Evolutionary conservation across 495 filamentous ascomycete genomes (phyloP), one percentile per base, ranked within the genome.

Genomic region (Glonium stellatum): DNA sequence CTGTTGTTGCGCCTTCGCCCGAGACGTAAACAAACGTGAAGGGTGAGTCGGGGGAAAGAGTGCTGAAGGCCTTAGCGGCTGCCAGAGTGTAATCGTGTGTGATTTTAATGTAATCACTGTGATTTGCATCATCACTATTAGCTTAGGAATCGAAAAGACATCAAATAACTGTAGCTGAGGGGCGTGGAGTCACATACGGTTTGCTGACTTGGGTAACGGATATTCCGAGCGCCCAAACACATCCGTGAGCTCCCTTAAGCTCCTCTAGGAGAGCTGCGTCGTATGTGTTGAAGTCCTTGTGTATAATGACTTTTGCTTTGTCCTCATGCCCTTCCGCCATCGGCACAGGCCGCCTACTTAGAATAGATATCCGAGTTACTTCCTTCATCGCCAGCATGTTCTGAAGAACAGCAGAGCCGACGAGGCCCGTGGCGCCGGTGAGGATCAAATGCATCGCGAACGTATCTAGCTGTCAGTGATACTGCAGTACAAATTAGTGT

Each of bases 21-120:
- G 86, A 88, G 48, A 90, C 80, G 67, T 84, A 84, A 64, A 89
- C 75, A 64, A 89, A 89, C 42, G 79, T 82, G 73, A 90, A 83
- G 15, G 82, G 75, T 31, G 36, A 25, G 42, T 78, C 68, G 0
- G 74, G 71, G 60, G 57, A 54, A 42, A 86, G 73, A 5, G 69
- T 70, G n/a, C 77, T 64, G 68, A 89, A 85, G 13, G 84, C 82
- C 47, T 79, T 70, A 1, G 84, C 84, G 19, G 84, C 82, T 0
- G 78, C 78, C 21, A 88, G 69, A 9, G 86, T 69, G 60, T 82
- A 88, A 66, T 79, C 77, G 55, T 83, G 75, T 0, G 86, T 89
- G 60, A 89, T 88, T 42, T 79, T 78, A 37, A 81, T 69, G 65
- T 89, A 89, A 37, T 87, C 79, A 11, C 85, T 89, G 35, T 22